These are phyloP conservation scores for Cercospora sp. DNA, from an alignment of 2,329 filamentous ascomycete genomes.

Conservation along the genomic window DNA sequence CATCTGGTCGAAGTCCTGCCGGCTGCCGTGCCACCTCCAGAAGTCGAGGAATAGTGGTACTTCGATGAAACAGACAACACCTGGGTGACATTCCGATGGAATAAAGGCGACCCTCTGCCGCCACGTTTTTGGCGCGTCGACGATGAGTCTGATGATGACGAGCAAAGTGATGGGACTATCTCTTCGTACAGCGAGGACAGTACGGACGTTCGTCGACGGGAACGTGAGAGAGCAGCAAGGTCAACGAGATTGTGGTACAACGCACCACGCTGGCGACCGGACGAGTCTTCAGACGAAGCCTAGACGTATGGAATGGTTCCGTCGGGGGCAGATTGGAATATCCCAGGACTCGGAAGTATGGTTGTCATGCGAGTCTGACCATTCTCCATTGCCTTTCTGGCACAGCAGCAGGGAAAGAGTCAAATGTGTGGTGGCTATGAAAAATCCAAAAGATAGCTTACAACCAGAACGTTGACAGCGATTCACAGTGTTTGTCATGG, in stretches of 20 bases:
- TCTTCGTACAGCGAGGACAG: not conserved
- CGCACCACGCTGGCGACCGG: not conserved
- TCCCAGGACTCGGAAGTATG: not conserved
- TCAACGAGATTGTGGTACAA: not conserved
- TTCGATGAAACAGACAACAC: not conserved
- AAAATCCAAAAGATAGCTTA: not conserved
- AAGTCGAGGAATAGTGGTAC: constrained; percentile 30
- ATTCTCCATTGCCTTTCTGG: not conserved
- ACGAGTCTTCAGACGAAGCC: not conserved
- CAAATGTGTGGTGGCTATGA: not conserved
- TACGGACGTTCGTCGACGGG: not conserved
- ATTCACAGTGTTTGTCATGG: not conserved
- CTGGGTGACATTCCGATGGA: not conserved
- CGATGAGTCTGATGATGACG: not conserved
- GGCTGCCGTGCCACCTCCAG: constrained; percentile 35
- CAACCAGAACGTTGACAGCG: not conserved
- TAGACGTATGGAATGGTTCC: not conserved
- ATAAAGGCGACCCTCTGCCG: not conserved
- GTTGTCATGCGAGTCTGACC: not conserved
- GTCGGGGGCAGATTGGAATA: too few species aligned
- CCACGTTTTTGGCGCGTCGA: not conserved
- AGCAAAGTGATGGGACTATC: not conserved
- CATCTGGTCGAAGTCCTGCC: constrained; percentile 41
- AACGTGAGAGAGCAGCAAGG: not conserved
- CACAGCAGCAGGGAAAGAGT: not conserved